Conservation (phyloP, 192 early-diverging fungal species). For the Linnemannia zychae region DNA sequence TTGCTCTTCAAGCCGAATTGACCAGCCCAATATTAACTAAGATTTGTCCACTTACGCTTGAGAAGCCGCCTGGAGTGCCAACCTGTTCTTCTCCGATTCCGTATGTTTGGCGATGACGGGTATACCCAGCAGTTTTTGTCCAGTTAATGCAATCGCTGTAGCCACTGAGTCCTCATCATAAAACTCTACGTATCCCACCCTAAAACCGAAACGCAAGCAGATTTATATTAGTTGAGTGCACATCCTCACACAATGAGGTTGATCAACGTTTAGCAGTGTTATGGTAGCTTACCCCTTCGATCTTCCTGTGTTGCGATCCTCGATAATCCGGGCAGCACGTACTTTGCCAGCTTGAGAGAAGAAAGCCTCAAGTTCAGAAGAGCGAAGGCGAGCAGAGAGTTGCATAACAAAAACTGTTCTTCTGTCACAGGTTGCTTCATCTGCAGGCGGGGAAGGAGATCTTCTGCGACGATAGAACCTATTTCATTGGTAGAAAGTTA, state of each 20-base stretch:
- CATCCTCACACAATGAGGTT: not conserved
- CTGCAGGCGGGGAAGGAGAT: constrained; percentile 78
- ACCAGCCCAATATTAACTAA: constrained; percentile 38
- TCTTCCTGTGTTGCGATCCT: constrained; percentile 85
- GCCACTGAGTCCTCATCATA: constrained; percentile 86
- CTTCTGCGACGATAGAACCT: constrained; percentile 55
- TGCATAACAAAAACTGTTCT: constrained; percentile 98
- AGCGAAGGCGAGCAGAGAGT: constrained; percentile 82
- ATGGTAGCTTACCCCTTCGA: constrained; percentile 83
- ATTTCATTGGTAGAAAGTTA: not conserved
- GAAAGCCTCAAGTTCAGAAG: constrained; percentile 89
- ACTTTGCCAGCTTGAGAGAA: constrained; percentile 87
- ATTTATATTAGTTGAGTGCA: not conserved
- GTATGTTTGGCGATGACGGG: constrained; percentile 94
- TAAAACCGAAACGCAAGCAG: constrained; percentile 27
- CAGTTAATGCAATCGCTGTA: constrained; percentile 87
- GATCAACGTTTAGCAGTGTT: not conserved
- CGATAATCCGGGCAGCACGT: constrained; percentile 88
- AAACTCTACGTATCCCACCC: constrained; percentile 98
- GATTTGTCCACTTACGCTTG: constrained; percentile 63
- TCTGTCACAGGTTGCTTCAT: constrained; percentile 85
- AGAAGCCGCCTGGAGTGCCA: constrained; percentile 69
- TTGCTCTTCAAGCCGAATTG: not conserved
- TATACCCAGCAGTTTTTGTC: constrained; percentile 89
- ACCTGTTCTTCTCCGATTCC: constrained; percentile 94